Conservation (phyloP, 768 basidiomycete genomes). For the Leccinum sublutescens region DNA sequence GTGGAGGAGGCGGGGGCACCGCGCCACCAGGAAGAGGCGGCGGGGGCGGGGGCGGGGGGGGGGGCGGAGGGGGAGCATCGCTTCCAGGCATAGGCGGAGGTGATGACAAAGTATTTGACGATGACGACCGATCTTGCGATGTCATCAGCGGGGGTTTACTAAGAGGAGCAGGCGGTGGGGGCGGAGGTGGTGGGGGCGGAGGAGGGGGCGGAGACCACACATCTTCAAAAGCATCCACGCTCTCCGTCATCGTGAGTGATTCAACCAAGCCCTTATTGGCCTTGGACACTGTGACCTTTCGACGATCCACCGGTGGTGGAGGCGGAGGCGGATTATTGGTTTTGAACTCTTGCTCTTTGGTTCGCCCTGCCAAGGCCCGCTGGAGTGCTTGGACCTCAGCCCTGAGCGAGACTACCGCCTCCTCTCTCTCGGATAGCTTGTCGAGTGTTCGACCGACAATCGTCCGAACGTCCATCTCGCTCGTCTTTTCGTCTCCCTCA, state of each 20-base stretch:
- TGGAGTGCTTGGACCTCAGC: conserved; percentile 51
- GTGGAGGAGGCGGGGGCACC: too few species aligned
- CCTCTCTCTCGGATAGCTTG: conserved; percentile 63
- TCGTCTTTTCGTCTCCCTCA: conserved; percentile 43
- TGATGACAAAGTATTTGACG: too few species aligned
- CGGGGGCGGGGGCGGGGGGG: conserved; percentile 15
- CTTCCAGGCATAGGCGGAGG: conserved; percentile 7
- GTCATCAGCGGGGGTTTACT: not conserved
- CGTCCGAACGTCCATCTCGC: conserved; percentile 60
- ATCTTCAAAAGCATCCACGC: conserved; percentile 7
- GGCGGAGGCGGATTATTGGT: conserved; percentile 62
- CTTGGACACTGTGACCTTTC: conserved; percentile 8
- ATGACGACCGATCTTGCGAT: too few species aligned
- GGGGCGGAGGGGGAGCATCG: conserved; percentile 3
- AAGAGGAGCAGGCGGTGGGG: conserved; percentile 3
- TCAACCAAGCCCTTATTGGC: conserved; percentile 8
- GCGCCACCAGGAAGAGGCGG: too few species aligned
- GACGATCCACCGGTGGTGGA: conserved; percentile 40
- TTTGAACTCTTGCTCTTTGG: conserved; percentile 71
- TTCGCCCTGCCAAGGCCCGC: conserved; percentile 48
- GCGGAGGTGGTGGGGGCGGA: conserved; percentile 24
- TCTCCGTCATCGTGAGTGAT: conserved; percentile 10
- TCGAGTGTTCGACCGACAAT: conserved; percentile 75
- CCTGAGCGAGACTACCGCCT: conserved; percentile 54
- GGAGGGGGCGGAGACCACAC: conserved; percentile 22